phyloP scores from a whole-genome alignment of 495 filamentous ascomycete species.

The Chaetomium fimeti region DNA sequence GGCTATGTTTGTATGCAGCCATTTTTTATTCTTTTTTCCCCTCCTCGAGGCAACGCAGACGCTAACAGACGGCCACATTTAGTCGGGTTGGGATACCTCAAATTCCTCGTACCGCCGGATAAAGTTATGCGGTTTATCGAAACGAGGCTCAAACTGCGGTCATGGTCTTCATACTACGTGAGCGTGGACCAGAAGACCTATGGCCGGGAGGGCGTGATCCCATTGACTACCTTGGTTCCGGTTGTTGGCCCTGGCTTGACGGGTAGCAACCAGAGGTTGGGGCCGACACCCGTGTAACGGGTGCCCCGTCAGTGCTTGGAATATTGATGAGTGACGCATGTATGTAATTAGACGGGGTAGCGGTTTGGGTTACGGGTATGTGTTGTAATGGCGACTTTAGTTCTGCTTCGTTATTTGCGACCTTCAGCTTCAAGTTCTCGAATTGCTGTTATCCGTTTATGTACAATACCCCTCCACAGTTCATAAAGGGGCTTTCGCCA shows the following conservation, averaged over 20 bases:
- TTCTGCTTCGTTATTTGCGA: no score
- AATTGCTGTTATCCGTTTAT: no score
- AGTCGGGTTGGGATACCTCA: conserved; percentile 84
- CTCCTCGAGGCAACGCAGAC: neutral
- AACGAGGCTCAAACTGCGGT: conserved; percentile 76
- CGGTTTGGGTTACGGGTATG: neutral
- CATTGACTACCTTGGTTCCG: conserved; percentile 49
- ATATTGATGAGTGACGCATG: conserved; percentile 2
- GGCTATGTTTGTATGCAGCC: conserved; percentile 76
- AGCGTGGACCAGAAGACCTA: conserved; percentile 95
- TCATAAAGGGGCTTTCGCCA: neutral
- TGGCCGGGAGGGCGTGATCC: conserved; percentile 86
- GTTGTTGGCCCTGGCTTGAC: conserved; percentile 53
- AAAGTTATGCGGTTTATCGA: conserved; percentile 79
- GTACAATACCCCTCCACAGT: no score
- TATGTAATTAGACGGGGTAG: conserved; percentile 2
- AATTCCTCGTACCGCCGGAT: conserved; percentile 80
- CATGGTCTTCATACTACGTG: conserved; percentile 80
- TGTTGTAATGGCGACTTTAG: neutral
- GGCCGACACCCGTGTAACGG: conserved; percentile 36
- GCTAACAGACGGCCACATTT: conserved; percentile 12
- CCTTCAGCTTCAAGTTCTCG: no score
- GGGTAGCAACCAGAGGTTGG: conserved; percentile 63
- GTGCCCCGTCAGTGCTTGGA: neutral
- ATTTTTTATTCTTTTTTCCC: neutral